A percentile compares a stretch with the other conserved stretches of the same genome.
Conservation (phyloP, 306 rosid species). For the Betula pendula region DNA sequence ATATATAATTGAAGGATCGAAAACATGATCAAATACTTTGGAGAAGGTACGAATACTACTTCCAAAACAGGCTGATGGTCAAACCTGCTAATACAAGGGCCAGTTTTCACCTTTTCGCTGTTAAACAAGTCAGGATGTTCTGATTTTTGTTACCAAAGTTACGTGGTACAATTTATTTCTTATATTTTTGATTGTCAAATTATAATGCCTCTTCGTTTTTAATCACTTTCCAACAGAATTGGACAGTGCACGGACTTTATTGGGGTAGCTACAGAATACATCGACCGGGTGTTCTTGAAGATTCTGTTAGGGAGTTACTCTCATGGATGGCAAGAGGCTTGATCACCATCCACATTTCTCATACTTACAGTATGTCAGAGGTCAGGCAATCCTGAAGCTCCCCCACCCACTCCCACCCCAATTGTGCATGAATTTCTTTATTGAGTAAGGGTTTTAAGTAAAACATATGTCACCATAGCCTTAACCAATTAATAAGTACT, state of each 20-base stretch:
- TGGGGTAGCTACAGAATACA: slow-evolving; percentile 93
- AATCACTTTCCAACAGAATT: slow-evolving; percentile 61
- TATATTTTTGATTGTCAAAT: background rate
- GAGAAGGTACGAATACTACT: background rate
- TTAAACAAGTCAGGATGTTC: background rate
- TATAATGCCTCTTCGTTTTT: slow-evolving; percentile 11
- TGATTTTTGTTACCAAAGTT: background rate
- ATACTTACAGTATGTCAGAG: slow-evolving; percentile 66
- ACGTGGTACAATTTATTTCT: background rate
- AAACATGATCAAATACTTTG: background rate
- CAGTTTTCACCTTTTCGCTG: background rate
- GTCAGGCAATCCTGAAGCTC: slow-evolving; percentile 43
- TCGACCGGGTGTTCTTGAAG: slow-evolving; percentile 73
- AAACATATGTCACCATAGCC: background rate
- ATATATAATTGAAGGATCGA: background rate
- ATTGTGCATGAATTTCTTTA: slow-evolving; percentile 15
- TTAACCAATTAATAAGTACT: background rate
- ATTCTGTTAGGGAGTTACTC: slow-evolving; percentile 70
- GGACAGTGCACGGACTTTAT: slow-evolving; percentile 97
- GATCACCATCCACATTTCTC: slow-evolving; percentile 79
- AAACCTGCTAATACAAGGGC: background rate
- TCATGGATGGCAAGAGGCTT: slow-evolving; percentile 78
- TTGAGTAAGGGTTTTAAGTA: background rate
- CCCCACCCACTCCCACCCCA: background rate
- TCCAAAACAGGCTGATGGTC: background rate